Base-by-base conservation (phyloP, 352 stramenopile genomes). In the Pythium phragmitis region DNA sequence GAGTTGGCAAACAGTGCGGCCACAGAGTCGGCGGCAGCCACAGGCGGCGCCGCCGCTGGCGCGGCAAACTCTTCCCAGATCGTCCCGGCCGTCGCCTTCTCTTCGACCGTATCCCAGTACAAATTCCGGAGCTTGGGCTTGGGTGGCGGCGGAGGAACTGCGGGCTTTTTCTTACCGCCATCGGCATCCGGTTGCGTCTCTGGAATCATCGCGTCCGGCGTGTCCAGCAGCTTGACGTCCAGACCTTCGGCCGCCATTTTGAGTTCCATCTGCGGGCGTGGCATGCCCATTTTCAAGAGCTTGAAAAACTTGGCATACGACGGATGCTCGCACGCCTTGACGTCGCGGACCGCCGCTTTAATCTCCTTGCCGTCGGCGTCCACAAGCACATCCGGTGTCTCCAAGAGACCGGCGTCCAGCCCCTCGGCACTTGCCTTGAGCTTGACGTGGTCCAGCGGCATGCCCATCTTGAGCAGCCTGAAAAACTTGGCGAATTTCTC, bases 191-290 rank as follows among this genome's bases (percentile, higher is more conserved):
- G 71, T 16, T 28, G 49, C 2, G 63, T 63, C n/a, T 88, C 79
- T 19, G 77, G 69, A 61, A 94, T 82, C 73, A 91, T 78, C 16
- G 65, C 70, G n/a, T 93, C 85, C 0, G 85, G 87, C 37, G 73
- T 85, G 60, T 98, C 91, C 43, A 94, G 73, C 86, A 99, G 95
- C 72, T 98, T 98, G 77, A 98, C 98, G 80, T 98, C 98, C 73
- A 98, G 98, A 13, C 83, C n/a, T 52, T 92, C 84, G n/a, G 59
- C 79, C n/a, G 75, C 72, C 82, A 93, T 89, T 51, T 90, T 88
- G 11, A 86, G 52, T 60, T 83, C 67, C 4, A 93, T 77, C 42
- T 93, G 82, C 28, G 75, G 56, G 21, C 85, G 68, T 16, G 84
- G 79, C 82, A 91, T 91, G 12, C 82, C 82, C 82, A 91, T 90